Base-by-base conservation (phyloP, 352 stramenopile species). In the Phytophthora constricta region DNA sequence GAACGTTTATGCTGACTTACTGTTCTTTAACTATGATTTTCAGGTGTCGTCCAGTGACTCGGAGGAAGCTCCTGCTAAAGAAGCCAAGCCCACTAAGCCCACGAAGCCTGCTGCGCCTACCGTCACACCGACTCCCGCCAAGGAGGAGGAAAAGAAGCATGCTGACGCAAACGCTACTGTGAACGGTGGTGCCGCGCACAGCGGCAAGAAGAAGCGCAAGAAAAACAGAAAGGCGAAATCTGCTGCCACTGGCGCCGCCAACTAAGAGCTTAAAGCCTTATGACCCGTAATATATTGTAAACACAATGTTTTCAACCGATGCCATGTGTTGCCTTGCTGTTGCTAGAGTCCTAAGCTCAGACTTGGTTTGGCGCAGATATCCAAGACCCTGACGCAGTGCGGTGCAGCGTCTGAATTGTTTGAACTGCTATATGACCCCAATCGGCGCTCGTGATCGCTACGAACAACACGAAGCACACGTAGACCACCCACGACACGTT, bases 401-500 rank as follows among this genome's bases (percentile, higher is more conserved):
- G 63, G 13, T 87, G 56, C n/a, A 89, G 55, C 11, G 65, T 70
- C 27, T 86, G 58, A 5, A 85, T 58, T 4, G 72, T 68, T 34
- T 86, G 58, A 5, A 84, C 62, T 4, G 74, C 67, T 33, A 62
- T 43, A 26, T 82, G 57, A 9, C 72, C 61, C 83, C 80, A 86
- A 49, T 91, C 77, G 11, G 78, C 72, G 52, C 74, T 86, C 48
- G 76, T 77, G 56, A 91, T 84, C 25, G 78, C 78, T 42, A 89
- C 68, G 47, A 72, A 70, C 16, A 94, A 57, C 51, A 91, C 81
- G 33, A 97, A 98, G 10, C 91, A 68, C 4, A 96, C 73, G 68
- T 96, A 96, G 43, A 93, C 53, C 14, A 97, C 74, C 86, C 86
- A 94, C 37, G 72, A 72, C 42, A 85, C 37, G 63, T 94, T 94